These are phyloP conservation scores for Zygoascus ofunaensis DNA, from an alignment of 805 yeast species.

Conservation along the genomic window DNA sequence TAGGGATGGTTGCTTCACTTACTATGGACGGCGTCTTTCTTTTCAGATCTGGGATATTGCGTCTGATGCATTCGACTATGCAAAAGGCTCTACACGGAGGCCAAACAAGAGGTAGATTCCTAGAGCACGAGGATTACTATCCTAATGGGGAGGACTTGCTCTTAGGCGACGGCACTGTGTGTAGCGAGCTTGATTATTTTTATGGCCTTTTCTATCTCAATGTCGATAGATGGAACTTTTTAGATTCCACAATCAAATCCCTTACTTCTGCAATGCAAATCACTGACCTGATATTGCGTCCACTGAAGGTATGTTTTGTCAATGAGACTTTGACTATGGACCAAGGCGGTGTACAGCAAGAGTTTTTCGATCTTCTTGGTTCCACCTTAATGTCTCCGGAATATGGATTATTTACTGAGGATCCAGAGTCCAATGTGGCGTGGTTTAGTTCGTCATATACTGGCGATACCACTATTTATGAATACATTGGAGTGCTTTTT, in stretches of 20 bases:
- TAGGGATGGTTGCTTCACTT: too few relatives aligned
- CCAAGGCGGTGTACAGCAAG: conserved; percentile 26
- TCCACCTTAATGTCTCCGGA: conserved; percentile 13
- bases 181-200: too few relatives aligned
- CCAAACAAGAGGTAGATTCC: too few relatives aligned
- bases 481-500: conserved; percentile 20
- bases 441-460: conserved; percentile 21
- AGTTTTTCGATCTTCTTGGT: conserved; percentile 22
- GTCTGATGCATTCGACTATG: too few relatives aligned
- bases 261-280: conserved; percentile 10
- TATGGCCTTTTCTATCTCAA: too few relatives aligned
- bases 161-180: too few relatives aligned
- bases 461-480: conserved; percentile 16
- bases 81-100: too few relatives aligned
- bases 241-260: conserved; percentile 12
- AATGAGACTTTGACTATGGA: conserved; percentile 25
- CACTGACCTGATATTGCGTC: conserved; percentile 14
- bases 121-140: too few relatives aligned
- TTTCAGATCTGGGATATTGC: too few relatives aligned
- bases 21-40: too few relatives aligned
- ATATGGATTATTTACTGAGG: conserved; percentile 14
- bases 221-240: conserved; percentile 15
- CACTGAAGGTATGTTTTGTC: conserved; percentile 21
- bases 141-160: too few relatives aligned
- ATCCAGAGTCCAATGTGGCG: conserved; percentile 12